A percentile compares a stretch with the other conserved stretches of the same genome.
phyloP scores from a whole-genome alignment of 2,329 filamentous ascomycete species.

The Emydomyces testavorans region DNA sequence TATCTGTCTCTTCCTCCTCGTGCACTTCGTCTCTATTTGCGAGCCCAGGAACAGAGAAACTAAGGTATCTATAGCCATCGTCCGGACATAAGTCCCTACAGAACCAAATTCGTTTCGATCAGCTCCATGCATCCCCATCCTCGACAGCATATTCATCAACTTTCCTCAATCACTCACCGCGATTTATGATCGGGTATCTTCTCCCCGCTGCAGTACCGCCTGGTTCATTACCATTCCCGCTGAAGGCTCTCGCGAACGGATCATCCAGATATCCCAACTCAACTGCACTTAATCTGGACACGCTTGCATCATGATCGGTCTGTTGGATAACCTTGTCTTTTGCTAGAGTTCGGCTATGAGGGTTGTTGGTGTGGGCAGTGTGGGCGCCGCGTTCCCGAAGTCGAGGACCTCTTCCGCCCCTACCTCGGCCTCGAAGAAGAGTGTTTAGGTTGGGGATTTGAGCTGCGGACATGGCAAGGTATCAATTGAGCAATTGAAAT shows the following conservation, averaged over 20 bases:
- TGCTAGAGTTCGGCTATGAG: slow-evolving; percentile 16
- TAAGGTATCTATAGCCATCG: slow-evolving; percentile 67
- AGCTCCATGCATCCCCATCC: not conserved
- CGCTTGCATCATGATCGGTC: slow-evolving; percentile 83
- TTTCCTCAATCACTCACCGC: slow-evolving; percentile 46
- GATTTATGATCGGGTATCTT: slow-evolving; percentile 82
- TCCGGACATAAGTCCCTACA: slow-evolving; percentile 83
- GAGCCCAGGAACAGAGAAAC: slow-evolving; percentile 56
- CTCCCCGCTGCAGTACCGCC: slow-evolving; percentile 31
- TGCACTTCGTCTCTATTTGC: slow-evolving; percentile 17
- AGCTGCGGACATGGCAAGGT: slow-evolving; percentile 50
- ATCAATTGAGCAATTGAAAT: not conserved
- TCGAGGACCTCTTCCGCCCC: slow-evolving; percentile 35
- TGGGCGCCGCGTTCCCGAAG: slow-evolving; percentile 21
- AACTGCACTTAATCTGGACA: slow-evolving; percentile 80
- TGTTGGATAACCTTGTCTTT: slow-evolving; percentile 71
- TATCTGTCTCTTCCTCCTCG: slow-evolving; percentile 53
- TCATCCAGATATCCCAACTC: slow-evolving; percentile 75
- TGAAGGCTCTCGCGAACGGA: slow-evolving; percentile 61
- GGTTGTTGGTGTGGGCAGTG: slow-evolving; percentile 12
- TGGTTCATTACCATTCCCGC: slow-evolving; percentile 32
- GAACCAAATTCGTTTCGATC: not conserved
- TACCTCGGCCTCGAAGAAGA: slow-evolving; percentile 39
- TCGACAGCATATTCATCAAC: too few relatives aligned
- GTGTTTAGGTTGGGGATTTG: slow-evolving; percentile 69